Conservation (phyloP, 371 early-diverging fungal genomes). For the Apophysomyces trapeziformis region DNA sequence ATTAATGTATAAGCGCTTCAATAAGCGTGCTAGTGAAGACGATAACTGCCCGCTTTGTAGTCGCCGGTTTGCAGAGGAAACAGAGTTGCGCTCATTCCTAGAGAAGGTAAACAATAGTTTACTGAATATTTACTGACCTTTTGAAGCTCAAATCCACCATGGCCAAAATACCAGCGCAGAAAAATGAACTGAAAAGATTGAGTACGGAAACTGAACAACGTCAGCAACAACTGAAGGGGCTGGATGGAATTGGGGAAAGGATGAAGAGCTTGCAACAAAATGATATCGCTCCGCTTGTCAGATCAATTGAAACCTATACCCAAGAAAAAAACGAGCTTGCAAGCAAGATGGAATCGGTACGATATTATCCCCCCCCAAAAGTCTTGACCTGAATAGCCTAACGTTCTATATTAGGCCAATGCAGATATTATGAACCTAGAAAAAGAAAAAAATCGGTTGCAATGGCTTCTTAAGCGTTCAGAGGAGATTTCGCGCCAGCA, state of each 20-base stretch:
- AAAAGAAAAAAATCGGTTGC: conserved; percentile 23
- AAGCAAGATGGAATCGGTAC: conserved; percentile 16
- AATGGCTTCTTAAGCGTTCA: conserved; percentile 30
- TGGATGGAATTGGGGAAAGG: conserved; percentile 52
- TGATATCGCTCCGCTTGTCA: conserved; percentile 26
- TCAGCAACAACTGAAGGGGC: conserved; percentile 38
- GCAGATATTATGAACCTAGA: conserved; percentile 28
- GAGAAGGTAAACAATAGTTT: conserved; percentile 44
- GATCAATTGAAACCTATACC: conserved; percentile 48
- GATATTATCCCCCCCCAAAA: neutral
- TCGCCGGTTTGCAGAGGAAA: conserved; percentile 55
- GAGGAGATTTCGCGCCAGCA: conserved; percentile 45
- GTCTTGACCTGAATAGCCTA: neutral
- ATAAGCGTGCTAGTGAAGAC: conserved; percentile 45
- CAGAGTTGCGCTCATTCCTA: conserved; percentile 57
- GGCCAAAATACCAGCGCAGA: conserved; percentile 53
- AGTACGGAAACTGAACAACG: conserved; percentile 35
- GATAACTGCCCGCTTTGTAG: conserved; percentile 76
- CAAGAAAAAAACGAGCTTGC: conserved; percentile 33
- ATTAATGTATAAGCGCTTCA: conserved; percentile 65
- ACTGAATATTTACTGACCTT: neutral
- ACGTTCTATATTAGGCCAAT: conserved; percentile 5
- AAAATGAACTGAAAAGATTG: conserved; percentile 39
- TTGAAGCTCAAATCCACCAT: conserved; percentile 37
- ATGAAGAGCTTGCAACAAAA: conserved; percentile 30